Percentiles rank a stretch among this genome's conserved stretches.
Conservation (phyloP, 1,139 yeast species). For the Chernovozyma sophiae-reginae region DNA sequence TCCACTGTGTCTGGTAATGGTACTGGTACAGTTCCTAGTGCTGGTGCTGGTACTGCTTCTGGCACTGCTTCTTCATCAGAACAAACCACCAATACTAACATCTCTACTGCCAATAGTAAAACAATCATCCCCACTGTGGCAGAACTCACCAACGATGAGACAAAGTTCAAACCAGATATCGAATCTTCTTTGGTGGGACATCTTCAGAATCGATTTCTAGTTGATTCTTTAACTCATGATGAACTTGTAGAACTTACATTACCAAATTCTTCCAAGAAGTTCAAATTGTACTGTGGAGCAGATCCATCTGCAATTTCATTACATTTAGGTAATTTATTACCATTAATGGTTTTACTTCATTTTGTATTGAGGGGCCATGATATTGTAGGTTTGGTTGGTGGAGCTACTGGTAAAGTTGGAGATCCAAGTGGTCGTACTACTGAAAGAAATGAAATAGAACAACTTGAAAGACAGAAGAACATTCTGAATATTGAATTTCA, state of each 20-base stretch:
- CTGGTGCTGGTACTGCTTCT: no score
- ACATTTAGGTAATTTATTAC: constrained; percentile 87
- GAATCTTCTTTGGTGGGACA: constrained; percentile 41
- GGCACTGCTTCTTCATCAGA: no score
- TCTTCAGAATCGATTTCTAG: constrained; percentile 42
- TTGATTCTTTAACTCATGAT: constrained; percentile 48
- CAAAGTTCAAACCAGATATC: constrained; percentile 27
- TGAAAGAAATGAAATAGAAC: constrained; percentile 61
- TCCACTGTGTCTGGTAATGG: no score
- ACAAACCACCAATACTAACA: no score
- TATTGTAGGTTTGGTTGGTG: constrained; percentile 83
- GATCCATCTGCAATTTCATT: constrained; percentile 91
- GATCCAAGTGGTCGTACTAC: constrained; percentile 92
- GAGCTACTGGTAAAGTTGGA: constrained; percentile 97
- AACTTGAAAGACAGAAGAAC: constrained; percentile 51
- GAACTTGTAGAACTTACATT: constrained; percentile 37
- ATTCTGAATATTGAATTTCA: constrained; percentile 60
- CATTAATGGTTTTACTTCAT: constrained; percentile 79
- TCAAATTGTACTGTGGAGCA: constrained; percentile 86
- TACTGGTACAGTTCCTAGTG: no score
- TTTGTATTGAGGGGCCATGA: constrained; percentile 82
- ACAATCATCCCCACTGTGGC: constrained; percentile 37
- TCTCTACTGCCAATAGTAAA: constrained; percentile 15
- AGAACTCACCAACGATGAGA: constrained; percentile 19
- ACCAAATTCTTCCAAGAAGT: constrained; percentile 25